Conservation (phyloP, 495 filamentous ascomycete species). For the Monascus purpureus region DNA sequence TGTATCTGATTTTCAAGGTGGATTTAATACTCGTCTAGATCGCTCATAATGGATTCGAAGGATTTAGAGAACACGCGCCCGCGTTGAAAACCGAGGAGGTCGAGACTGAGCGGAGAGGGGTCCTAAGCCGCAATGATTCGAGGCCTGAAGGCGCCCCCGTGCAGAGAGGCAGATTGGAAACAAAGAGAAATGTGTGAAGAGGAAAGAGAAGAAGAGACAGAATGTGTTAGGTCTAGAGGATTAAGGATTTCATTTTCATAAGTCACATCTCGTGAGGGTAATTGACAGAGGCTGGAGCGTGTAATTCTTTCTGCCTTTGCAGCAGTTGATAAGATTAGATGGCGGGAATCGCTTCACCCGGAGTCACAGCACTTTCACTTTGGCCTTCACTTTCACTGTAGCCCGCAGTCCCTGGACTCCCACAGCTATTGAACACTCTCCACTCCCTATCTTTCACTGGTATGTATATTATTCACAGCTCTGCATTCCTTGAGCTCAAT, state of each 20-base stretch:
- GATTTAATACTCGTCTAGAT: conserved; percentile 57
- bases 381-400: too few species aligned
- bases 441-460: neutral
- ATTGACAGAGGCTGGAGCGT: too few species aligned
- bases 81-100: too few species aligned
- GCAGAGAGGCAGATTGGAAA: neutral
- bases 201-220: neutral
- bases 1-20: neutral
- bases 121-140: neutral
- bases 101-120: neutral
- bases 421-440: neutral
- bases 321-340: conserved; percentile 1
- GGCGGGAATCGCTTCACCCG: neutral
- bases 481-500: too few species aligned
- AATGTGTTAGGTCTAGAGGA: too few species aligned
- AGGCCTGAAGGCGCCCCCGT: neutral
- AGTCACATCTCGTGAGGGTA: too few species aligned
- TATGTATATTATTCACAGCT: too few species aligned
- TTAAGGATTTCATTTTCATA: neutral
- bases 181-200: neutral
- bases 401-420: too few species aligned
- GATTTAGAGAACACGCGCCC: too few species aligned
- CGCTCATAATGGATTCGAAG: conserved; percentile 53
- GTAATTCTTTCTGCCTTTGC: too few species aligned
- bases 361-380: too few species aligned